These are phyloP conservation scores for Candida namnaoensis DNA, from an alignment of 805 yeast species.

Conservation along the genomic window DNA sequence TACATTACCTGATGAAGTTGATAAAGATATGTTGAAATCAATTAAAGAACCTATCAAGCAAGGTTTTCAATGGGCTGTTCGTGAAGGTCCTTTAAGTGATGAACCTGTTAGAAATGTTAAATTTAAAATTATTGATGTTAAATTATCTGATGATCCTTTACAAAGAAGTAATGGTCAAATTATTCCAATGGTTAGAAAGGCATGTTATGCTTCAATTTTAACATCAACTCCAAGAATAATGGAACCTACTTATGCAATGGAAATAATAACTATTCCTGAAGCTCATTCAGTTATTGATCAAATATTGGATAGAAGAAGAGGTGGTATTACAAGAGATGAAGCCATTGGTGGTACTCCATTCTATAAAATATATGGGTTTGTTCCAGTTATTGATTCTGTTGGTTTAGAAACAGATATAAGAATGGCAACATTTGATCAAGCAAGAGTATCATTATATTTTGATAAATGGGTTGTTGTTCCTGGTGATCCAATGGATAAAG, in stretches of 20 bases:
- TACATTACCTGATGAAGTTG: constrained; percentile 63
- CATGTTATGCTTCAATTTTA: constrained; percentile 74
- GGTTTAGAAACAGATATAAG: constrained; percentile 87
- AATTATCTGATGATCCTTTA: constrained; percentile 36
- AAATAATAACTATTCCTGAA: constrained; percentile 43
- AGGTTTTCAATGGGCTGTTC: constrained; percentile 78
- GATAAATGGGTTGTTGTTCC: constrained; percentile 73
- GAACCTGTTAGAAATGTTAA: constrained; percentile 66
- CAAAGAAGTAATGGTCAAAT: constrained; percentile 59
- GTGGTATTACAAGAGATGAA: constrained; percentile 35
- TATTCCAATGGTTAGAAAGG: constrained; percentile 75
- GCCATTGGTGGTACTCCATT: constrained; percentile 73
- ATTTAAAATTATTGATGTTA: constrained; percentile 61
- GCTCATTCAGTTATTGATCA: constrained; percentile 40
- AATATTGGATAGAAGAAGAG: constrained; percentile 60
- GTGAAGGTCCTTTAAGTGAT: constrained; percentile 90
- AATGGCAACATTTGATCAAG: constrained; percentile 69
- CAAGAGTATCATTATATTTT: constrained; percentile 59
- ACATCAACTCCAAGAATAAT: constrained; percentile 70
- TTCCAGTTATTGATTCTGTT: constrained; percentile 86
- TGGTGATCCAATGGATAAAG: constrained; percentile 81
- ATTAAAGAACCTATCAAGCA: constrained; percentile 50
- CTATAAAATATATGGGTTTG: constrained; percentile 45
- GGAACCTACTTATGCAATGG: constrained; percentile 72
- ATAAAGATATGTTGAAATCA: constrained; percentile 35